Evolutionary conservation across 352 stramenopile genomes (phyloP).

Genomic region (Elongisporangium anandrum): DNA sequence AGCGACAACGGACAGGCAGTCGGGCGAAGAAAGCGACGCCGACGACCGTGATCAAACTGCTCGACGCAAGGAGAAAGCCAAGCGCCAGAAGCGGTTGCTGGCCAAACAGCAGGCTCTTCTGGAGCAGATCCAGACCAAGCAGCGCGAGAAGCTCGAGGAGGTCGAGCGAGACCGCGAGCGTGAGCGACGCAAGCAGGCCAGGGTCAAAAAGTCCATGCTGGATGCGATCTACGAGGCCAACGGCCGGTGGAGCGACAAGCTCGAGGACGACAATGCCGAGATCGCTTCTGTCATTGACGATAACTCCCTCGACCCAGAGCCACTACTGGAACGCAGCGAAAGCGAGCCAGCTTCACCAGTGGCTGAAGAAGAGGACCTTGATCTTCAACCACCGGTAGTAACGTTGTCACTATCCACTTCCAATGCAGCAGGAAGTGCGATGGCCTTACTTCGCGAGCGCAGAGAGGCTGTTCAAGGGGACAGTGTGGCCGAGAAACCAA

Average conservation of each 20-base stretch:
- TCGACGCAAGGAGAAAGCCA: slow-evolving; percentile 30
- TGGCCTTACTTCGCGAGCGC: slow-evolving; percentile 4
- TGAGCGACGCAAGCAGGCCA: slow-evolving; percentile 47
- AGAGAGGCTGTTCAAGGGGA: slow-evolving; percentile 10
- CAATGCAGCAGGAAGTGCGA: background rate
- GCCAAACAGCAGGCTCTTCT: slow-evolving; percentile 58
- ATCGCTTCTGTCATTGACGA: background rate
- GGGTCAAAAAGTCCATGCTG: slow-evolving; percentile 49
- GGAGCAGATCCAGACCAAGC: slow-evolving; percentile 43
- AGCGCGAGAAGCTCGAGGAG: slow-evolving; percentile 47
- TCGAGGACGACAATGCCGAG: slow-evolving; percentile 5
- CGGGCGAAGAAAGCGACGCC: slow-evolving; percentile 11
- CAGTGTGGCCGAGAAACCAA: slow-evolving; percentile 24
- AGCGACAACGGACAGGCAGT: slow-evolving; percentile 8
- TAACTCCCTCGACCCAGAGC: background rate
- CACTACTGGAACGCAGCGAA: background rate
- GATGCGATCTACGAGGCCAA: slow-evolving; percentile 50
- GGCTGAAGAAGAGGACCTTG: background rate
- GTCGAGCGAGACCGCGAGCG: slow-evolving; percentile 40
- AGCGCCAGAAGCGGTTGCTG: slow-evolving; percentile 40
- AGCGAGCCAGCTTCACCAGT: background rate
- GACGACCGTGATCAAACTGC: slow-evolving; percentile 10
- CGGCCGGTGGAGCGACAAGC: slow-evolving; percentile 15
- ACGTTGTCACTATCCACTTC: background rate
- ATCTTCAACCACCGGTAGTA: no score